A percentile compares a stretch with the other conserved stretches of the same genome.
Conservation (phyloP, 345 rosid species). For the Dipteronia dyeriana region DNA sequence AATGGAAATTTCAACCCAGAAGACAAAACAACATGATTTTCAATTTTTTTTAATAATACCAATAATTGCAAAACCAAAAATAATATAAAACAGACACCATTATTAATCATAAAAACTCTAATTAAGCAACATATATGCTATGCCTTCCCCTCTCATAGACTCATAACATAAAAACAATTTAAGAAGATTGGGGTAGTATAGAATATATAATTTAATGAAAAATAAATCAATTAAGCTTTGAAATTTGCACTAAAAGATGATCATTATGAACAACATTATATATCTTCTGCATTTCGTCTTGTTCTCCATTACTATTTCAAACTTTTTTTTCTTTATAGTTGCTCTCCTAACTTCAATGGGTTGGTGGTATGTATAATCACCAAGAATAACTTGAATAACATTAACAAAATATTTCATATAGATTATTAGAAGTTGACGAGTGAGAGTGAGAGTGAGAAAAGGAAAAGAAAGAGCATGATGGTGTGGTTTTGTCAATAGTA, state of each 20-base stretch:
- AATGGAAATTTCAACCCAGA: constrained; percentile 24
- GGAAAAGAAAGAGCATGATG: constrained; percentile 11
- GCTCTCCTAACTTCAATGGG: constrained; percentile 32
- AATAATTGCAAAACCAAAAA: too few relatives aligned
- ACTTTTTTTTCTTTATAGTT: background rate
- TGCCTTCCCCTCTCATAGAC: too few relatives aligned
- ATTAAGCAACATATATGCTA: background rate
- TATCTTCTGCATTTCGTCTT: constrained; percentile 23
- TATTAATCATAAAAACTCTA: background rate
- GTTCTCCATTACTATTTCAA: background rate
- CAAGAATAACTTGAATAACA: constrained; percentile 17
- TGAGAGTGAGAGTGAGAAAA: constrained; percentile 18
- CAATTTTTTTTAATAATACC: too few relatives aligned
- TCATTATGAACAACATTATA: background rate
- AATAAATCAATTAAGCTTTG: constrained; percentile 17
- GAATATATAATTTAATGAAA: constrained; percentile 9
- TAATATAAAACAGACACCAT: too few relatives aligned
- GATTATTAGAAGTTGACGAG: constrained; percentile 17
- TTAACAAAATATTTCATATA: constrained; percentile 11
- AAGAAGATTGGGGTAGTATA: too few relatives aligned
- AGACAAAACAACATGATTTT: background rate
- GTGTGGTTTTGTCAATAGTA: background rate
- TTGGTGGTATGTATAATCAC: background rate
- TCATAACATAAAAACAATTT: too few relatives aligned
- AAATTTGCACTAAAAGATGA: constrained; percentile 22